Evolutionary conservation across 352 stramenopile species (phyloP).

Genomic region (Phytophthora europaea): DNA sequence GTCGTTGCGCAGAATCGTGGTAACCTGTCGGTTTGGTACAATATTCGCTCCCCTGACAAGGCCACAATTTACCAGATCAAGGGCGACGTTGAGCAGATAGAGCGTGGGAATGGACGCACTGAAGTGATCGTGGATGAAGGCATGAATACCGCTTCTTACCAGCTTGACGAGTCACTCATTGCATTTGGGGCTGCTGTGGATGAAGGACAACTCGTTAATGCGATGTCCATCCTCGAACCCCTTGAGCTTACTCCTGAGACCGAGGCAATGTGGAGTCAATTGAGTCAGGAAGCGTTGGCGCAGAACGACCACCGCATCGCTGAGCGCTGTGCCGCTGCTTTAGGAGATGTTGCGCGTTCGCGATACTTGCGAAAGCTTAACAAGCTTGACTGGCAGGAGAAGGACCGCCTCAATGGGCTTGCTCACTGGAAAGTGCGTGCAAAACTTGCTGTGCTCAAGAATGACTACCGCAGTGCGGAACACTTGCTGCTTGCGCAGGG

Average conservation of each 20-base stretch:
- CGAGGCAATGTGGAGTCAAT: constrained; percentile 95
- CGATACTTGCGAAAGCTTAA: constrained; percentile 92
- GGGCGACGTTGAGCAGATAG: constrained; percentile 96
- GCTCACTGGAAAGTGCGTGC: constrained; percentile 91
- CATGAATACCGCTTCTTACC: constrained; percentile 94
- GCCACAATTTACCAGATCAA: constrained; percentile 96
- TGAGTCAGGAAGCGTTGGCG: constrained; percentile 87
- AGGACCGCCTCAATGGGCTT: constrained; percentile 77
- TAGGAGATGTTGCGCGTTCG: constrained; percentile 92
- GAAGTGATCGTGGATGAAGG: constrained; percentile 97
- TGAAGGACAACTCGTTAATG: constrained; percentile 90
- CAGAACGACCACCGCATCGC: constrained; percentile 92
- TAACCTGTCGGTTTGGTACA: constrained; percentile 97
- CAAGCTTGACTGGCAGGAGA: constrained; percentile 90
- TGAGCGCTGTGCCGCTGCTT: constrained; percentile 90
- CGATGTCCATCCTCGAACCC: constrained; percentile 94
- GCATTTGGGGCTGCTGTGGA: constrained; percentile 95
- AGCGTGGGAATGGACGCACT: constrained; percentile 92
- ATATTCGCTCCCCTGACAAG: constrained; percentile 94
- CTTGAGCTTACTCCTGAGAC: constrained; percentile 93
- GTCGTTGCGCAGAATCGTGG: constrained; percentile 95
- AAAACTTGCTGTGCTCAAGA: constrained; percentile 87
- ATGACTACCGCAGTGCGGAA: constrained; percentile 93
- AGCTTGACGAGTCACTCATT: constrained; percentile 95
- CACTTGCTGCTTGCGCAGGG: constrained; percentile 92